Evolutionary conservation across 352 stramenopile genomes (phyloP).

Genomic region (Phytophthora macrochlamydospora): DNA sequence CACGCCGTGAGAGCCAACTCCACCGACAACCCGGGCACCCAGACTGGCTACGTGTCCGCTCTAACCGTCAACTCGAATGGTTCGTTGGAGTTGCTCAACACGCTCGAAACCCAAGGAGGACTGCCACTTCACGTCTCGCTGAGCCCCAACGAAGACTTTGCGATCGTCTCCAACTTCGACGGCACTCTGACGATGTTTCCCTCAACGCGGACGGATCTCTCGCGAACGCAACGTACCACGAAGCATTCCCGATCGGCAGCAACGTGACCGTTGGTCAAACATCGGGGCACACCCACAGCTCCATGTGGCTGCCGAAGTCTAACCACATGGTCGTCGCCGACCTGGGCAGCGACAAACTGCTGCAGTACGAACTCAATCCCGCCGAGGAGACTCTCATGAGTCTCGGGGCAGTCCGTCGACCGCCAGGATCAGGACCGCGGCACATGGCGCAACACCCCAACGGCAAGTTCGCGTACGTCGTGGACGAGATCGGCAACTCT

Average conservation of each 20-base stretch:
- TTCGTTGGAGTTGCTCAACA: conserved; percentile 49
- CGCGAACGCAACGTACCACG: conserved; percentile 31
- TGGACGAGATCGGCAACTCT: conserved; percentile 61
- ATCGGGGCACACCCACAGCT: conserved; percentile 62
- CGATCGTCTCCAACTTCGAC: conserved; percentile 65
- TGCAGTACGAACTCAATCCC: conserved; percentile 51
- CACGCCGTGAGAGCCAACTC: conserved; percentile 46
- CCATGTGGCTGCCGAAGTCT: conserved; percentile 52
- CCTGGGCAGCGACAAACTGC: conserved; percentile 62
- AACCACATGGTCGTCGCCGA: conserved; percentile 53
- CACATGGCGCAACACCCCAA: conserved; percentile 63
- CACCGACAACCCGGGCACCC: conserved; percentile 7
- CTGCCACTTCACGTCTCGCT: conserved; percentile 48
- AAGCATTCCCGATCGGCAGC: conserved; percentile 47
- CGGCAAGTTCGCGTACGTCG: conserved; percentile 51
- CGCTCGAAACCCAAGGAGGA: conserved; percentile 49
- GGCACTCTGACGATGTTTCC: conserved; percentile 61
- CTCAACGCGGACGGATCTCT: conserved; percentile 17
- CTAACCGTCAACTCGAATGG: conserved; percentile 41
- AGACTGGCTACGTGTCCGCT: conserved; percentile 55
- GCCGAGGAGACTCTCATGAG: conserved; percentile 42
- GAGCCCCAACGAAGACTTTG: conserved; percentile 52
- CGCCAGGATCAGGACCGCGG: conserved; percentile 52
- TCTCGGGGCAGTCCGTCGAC: conserved; percentile 21
- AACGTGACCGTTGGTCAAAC: conserved; percentile 46